These are phyloP conservation scores for Ophiostoma australiae DNA, from an alignment of 2,329 filamentous ascomycete species.

Conservation along the genomic window DNA sequence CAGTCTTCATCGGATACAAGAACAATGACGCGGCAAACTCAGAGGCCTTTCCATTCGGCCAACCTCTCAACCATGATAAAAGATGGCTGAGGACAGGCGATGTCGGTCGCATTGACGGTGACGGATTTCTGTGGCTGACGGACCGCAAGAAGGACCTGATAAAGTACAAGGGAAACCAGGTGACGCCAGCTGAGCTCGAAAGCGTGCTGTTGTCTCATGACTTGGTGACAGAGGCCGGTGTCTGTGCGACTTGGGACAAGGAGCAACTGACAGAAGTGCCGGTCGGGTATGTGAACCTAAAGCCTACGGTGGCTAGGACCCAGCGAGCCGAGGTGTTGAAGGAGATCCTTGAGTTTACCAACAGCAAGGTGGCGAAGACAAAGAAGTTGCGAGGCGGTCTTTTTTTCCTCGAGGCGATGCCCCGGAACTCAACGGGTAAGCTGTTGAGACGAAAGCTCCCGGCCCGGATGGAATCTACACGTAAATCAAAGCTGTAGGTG, in stretches of 20 bases:
- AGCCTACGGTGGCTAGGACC: not conserved
- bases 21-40: constrained; percentile 2
- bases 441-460: constrained; percentile 15
- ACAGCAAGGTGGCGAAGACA: constrained; percentile 8
- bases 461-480: constrained; percentile 6
- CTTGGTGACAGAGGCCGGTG: constrained; percentile 16
- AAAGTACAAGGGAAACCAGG: constrained; percentile 21
- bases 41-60: constrained; percentile 4
- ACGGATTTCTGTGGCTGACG: constrained; percentile 19
- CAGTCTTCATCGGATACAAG: constrained; percentile 16
- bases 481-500: constrained; percentile 9
- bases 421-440: constrained; percentile 17
- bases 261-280: constrained; percentile 18
- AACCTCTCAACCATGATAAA: not conserved
- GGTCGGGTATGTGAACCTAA: constrained; percentile 18
- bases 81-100: constrained; percentile 14
- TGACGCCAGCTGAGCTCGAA: constrained; percentile 19
- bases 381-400: constrained; percentile 19
- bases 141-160: constrained; percentile 22
- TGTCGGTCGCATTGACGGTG: constrained; percentile 16
- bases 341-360: not conserved
- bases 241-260: constrained; percentile 15
- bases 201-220: constrained; percentile 16
- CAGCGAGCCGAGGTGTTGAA: not conserved
- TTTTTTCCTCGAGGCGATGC: constrained; percentile 15